Evolutionary conservation across 164 flowering plant genomes (phyloP).

Genomic region (Liriodendron chinense): DNA sequence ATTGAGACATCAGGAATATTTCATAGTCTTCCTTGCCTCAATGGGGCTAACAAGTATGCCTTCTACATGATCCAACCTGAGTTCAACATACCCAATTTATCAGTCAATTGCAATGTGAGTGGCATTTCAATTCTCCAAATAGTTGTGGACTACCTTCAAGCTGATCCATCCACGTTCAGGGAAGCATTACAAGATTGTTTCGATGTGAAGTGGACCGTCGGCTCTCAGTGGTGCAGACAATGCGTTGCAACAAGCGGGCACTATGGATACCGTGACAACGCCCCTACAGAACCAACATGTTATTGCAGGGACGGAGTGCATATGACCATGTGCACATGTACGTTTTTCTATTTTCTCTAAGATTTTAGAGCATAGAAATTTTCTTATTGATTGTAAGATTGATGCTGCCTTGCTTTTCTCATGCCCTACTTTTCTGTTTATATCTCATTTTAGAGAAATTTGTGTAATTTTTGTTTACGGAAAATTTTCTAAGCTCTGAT

Average conservation of each 20-base stretch:
- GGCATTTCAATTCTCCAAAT: neutral
- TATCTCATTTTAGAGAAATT: too few relatives aligned
- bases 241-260: slow-evolving; percentile 14
- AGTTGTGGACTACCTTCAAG: neutral
- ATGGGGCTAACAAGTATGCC: neutral
- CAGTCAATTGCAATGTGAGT: neutral
- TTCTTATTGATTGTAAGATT: too few relatives aligned
- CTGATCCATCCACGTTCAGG: slow-evolving; percentile 1
- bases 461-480: too few relatives aligned
- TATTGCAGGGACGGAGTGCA: slow-evolving; percentile 7
- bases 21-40: neutral
- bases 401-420: too few relatives aligned
- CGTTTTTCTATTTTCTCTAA: neutral
- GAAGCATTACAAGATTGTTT: slow-evolving; percentile 16
- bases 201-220: slow-evolving; percentile 3
- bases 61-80: neutral
- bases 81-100: too few relatives aligned
- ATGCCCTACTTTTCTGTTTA: too few relatives aligned
- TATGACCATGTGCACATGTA: neutral
- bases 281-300: neutral
- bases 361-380: too few relatives aligned
- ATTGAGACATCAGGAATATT: neutral
- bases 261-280: slow-evolving; percentile 8
- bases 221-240: neutral
- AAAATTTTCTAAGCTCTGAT: too few relatives aligned